Percentiles rank a stretch among this genome's conserved stretches.
Conservation (phyloP, 2,329 filamentous ascomycete species). For the Trichoderma oligosporum region DNA sequence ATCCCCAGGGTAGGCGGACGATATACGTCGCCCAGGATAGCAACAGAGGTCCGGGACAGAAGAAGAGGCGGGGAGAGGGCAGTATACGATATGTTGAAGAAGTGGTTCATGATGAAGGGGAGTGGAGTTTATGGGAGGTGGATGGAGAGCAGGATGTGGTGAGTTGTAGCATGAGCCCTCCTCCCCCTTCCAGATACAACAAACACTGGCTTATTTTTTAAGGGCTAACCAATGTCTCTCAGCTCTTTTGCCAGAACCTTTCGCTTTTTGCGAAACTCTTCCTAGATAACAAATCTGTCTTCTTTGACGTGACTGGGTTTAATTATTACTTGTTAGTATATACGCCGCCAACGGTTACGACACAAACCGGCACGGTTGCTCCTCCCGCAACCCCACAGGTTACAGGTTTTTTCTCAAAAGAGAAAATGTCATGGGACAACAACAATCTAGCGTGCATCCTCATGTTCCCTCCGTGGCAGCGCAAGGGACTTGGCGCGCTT, state of each 20-base stretch:
- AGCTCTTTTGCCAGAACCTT: conserved; percentile 90
- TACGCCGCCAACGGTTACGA: conserved; percentile 43
- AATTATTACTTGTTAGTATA: conserved; percentile 91
- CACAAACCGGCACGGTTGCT: conserved; percentile 14
- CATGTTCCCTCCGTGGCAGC: conserved; percentile 93
- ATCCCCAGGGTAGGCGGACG: conserved; percentile 46
- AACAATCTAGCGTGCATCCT: conserved; percentile 97
- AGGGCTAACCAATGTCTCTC: conserved; percentile 16
- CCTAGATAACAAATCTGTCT: conserved; percentile 96
- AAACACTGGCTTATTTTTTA: too few relatives aligned
- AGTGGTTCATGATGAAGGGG: conserved; percentile 56
- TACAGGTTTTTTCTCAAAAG: conserved; percentile 97
- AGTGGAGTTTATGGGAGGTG: conserved; percentile 86
- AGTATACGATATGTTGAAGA: conserved; percentile 41
- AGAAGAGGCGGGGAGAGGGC: conserved; percentile 38
- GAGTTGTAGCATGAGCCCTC: conserved; percentile 31
- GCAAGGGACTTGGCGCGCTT: conserved; percentile 79
- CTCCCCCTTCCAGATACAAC: neutral
- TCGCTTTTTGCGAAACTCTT: conserved; percentile 97
- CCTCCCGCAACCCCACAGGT: conserved; percentile 43
- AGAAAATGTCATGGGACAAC: conserved; percentile 98
- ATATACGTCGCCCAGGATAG: conserved; percentile 37
- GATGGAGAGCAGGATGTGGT: conserved; percentile 82
- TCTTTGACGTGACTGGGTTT: conserved; percentile 93
- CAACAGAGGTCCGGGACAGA: conserved; percentile 32